phyloP scores from a whole-genome alignment of 2,329 filamentous ascomycete genomes.

The Sclerotinia spermophila region DNA sequence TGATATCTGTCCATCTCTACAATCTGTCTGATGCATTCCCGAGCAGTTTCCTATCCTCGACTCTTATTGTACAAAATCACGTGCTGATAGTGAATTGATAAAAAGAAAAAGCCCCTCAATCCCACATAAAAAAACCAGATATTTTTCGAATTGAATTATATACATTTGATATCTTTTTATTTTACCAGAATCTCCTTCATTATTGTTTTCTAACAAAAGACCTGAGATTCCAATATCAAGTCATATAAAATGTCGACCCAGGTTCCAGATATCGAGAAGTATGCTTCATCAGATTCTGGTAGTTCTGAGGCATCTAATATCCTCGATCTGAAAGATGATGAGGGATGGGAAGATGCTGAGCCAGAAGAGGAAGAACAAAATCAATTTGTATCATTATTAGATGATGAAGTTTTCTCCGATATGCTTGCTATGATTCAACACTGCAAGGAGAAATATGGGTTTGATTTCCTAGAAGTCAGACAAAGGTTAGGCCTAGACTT shows the following conservation, averaged over 20 bases:
- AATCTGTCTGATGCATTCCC: not conserved
- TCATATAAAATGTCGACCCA: conserved; percentile 26
- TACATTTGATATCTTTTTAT: not conserved
- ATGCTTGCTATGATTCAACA: conserved; percentile 63
- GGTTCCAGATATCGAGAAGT: conserved; percentile 22
- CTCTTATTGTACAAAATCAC: not conserved
- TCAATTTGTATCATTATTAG: conserved; percentile 64
- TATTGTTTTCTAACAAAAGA: not conserved
- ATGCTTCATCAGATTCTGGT: conserved; percentile 35
- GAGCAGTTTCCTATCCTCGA: not conserved
- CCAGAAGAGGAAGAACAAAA: conserved; percentile 57
- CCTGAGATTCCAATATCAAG: not conserved
- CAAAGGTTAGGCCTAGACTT: conserved; percentile 64
- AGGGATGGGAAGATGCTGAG: conserved; percentile 58
- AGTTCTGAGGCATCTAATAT: conserved; percentile 43
- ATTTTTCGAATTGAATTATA: not conserved
- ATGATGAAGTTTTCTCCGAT: conserved; percentile 61
- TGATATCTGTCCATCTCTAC: not conserved
- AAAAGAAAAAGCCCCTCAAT: conserved; percentile 4
- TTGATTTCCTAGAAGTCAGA: conserved; percentile 62
- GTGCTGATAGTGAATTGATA: conserved; percentile 1
- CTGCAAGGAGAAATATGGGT: conserved; percentile 61
- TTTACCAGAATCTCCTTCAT: not conserved
- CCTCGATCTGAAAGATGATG: conserved; percentile 43
- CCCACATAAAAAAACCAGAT: conserved; percentile 2